Percentiles rank a stretch among this genome's conserved stretches.
Evolutionary conservation across 257 asterid genomes (phyloP).

Genomic region (Solanum bulbocastanum): DNA sequence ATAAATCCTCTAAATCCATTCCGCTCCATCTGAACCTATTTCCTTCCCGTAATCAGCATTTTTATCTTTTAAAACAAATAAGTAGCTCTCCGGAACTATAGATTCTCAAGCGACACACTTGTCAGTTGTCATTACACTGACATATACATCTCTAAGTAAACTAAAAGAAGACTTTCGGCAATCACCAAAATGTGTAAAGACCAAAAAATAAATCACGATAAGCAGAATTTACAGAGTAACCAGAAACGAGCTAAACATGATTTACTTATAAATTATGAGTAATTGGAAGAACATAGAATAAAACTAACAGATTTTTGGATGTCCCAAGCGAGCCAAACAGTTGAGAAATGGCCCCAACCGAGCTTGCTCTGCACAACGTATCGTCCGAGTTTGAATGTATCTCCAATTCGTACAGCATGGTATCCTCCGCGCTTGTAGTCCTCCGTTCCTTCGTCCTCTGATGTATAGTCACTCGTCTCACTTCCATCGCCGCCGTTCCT

Average conservation of each 20-base stretch:
- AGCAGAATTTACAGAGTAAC: not conserved
- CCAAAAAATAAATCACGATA: not conserved
- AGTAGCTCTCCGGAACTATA: not conserved
- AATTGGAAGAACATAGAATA: not conserved
- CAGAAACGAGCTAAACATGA: not conserved
- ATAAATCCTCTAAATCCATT: not conserved
- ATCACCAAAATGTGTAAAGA: not conserved
- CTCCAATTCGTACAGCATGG: constrained; percentile 86
- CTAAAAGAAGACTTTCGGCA: not conserved
- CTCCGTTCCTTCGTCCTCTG: constrained; percentile 96
- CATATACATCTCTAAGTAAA: not conserved
- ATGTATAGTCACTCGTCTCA: constrained; percentile 73
- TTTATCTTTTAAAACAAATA: not conserved
- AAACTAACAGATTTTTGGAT: constrained; percentile 36
- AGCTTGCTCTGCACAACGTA: constrained; percentile 90
- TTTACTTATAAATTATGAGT: not conserved
- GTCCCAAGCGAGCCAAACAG: constrained; percentile 99
- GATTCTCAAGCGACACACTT: not conserved
- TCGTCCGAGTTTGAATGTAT: constrained; percentile 72
- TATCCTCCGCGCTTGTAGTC: constrained; percentile 93
- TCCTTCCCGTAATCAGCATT: not conserved
- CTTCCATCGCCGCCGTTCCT: constrained; percentile 46
- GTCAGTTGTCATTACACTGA: not conserved
- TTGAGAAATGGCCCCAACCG: constrained; percentile 99
- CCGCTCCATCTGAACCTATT: not conserved